A percentile compares a stretch with the other conserved stretches of the same genome.
Evolutionary conservation across 225 moss, liverwort and hornwort species (phyloP).

Genomic region (Ulota crispa): DNA sequence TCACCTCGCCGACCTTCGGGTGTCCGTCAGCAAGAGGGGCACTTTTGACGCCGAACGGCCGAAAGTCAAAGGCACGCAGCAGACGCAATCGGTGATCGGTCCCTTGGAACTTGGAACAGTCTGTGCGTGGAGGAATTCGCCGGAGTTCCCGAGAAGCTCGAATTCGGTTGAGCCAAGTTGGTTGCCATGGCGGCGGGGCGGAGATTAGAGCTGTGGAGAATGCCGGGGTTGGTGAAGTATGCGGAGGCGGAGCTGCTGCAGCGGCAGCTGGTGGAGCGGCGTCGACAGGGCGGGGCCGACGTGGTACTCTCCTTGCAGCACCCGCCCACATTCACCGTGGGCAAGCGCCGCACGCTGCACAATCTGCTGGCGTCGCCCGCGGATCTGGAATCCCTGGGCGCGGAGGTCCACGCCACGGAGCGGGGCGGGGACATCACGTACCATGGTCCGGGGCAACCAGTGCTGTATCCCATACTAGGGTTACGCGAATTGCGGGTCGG

Average conservation of each 20-base stretch:
- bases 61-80: not conserved
- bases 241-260: constrained; percentile 60
- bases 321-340: constrained; percentile 83
- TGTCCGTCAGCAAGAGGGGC: not conserved
- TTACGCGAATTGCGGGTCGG: constrained; percentile 63
- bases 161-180: not conserved
- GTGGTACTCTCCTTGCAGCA: constrained; percentile 75
- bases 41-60: too few species aligned
- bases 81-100: not conserved
- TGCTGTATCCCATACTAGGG: constrained; percentile 76
- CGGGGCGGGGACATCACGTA: constrained; percentile 93
- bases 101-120: too few species aligned
- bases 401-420: constrained; percentile 62
- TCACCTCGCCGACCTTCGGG: too few species aligned
- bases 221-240: constrained; percentile 64
- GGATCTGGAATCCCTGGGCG: constrained; percentile 48
- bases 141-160: not conserved
- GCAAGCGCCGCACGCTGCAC: constrained; percentile 80
- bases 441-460: constrained; percentile 82
- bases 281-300: constrained; percentile 55
- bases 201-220: constrained; percentile 65
- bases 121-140: not conserved
- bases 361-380: constrained; percentile 64
- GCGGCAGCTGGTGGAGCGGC: constrained; percentile 54
- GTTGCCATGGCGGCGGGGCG: constrained; percentile 35